Base-by-base conservation (phyloP, 495 filamentous ascomycete species). In the Thermochaetoides thermophila region DNA sequence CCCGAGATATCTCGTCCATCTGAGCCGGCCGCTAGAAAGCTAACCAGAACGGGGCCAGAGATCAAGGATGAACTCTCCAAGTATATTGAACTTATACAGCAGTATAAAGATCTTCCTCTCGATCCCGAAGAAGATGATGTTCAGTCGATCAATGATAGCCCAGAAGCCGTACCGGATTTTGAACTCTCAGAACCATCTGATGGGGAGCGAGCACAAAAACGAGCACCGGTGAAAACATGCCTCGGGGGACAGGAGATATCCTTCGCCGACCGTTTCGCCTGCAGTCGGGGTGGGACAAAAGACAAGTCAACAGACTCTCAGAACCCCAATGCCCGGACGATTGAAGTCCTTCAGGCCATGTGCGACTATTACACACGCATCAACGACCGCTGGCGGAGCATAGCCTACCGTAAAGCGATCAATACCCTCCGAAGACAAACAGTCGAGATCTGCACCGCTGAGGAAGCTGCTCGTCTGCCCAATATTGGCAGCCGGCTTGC, bases 331-430 rank as follows among this genome's bases (percentile, higher is more conserved):
- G 57, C 57, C 2, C 56, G 67, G 7, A 92, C 83, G 0, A 87
- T 91, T 33, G 68, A 76, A 18, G 53, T 86, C n/a, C 61, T 94
- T 5, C 70, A 86, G 41, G 62, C 80, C 41, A 87, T 95, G 83
- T 63, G 70, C 31, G 73, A 80, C 35, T 83, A 91, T 54, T 94
- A 94, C 50, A 71, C 62, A 2, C 65, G 73, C 10, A 73, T 65
- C 5, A 62, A 70, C 8, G 89, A 97, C 45, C 64, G 73, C n/a
- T 97, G 86, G 81, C 74, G 84, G 4, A 64, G 64, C 0, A 52
- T 72, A 2, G 78, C 83, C 13, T 95, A 95, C 48, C 76, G 85
- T 15, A 81, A 78, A 49, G 84, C 74, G 4, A 82, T 92, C 38
- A 52, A 64, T 25, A 79, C 74, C 3, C 64, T 97, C 23, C 66